Evolutionary conservation across 129 eudicot species (phyloP), one percentile per base, ranked within the genome.

Genomic region (Saposhnikovia divaricata): DNA sequence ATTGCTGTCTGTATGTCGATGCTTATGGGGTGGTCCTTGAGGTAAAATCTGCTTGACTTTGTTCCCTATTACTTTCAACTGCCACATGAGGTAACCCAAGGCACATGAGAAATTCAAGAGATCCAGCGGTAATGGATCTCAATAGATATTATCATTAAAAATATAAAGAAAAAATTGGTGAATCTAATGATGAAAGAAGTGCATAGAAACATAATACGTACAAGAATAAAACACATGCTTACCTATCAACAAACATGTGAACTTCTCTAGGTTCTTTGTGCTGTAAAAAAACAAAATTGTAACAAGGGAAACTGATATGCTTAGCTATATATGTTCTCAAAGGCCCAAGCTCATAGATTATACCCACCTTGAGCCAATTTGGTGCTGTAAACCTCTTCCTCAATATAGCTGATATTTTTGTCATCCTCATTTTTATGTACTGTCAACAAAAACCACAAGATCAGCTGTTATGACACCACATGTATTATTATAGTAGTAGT

Each of bases 221-320:
- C 27, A 10, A 27, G 47, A 40, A 50, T 45, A 45, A 61, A 21
- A 39, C 44, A 21, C 2, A 50, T 23, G 37, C 76, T 46, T 39
- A 89, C 99, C 99, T 96, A 88, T 92, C 98, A 82, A 92, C 99
- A 77, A 92, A 92, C 98, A 92, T 96, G 82, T 96, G 99, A 77
- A 96, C 99, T 88, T 96, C 99, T 88, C 99, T 85, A 43, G 99
- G 99, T 86, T 92, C 99, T 83, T 96, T 96, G 86, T 96, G 98
- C 99, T 96, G 86, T 18, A 40, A 50, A 77, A 81, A 45, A 31
- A 38, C 31, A 69, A 66, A 9, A 55, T 40, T 18, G 27, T 81
- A 84, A 72, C 18, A 74, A 11, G 71, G 9, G 44, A 69, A 13
- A 15, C 8, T 51, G 40, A 46, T 39, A 61, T 78, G 72, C 63